phyloP scores from a whole-genome alignment of 2,329 filamentous ascomycete genomes.

The Clathrospora elynae region DNA sequence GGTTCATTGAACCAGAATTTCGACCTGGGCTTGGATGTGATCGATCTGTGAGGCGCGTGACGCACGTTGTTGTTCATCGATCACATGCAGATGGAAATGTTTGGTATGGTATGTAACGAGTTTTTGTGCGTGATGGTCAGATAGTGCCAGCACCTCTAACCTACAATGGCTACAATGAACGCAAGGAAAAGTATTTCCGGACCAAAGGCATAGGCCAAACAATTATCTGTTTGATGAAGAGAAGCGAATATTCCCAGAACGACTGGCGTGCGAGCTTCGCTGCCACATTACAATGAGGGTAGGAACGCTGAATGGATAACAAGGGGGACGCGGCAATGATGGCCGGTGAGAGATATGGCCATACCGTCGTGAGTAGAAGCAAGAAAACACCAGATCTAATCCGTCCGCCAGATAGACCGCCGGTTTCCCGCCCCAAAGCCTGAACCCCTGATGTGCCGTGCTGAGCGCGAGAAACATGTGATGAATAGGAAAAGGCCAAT shows the following conservation, averaged over 20 bases:
- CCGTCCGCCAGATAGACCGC: constrained; percentile 22
- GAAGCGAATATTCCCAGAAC: constrained; percentile 46
- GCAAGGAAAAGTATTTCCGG: constrained; percentile 26
- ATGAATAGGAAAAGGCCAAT: constrained; percentile 28
- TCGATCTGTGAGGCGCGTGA: too few species aligned
- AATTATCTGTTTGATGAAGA: constrained; percentile 27
- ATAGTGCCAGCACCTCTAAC: constrained; percentile 44
- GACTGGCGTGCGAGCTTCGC: constrained; percentile 20
- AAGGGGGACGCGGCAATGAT: constrained; percentile 37
- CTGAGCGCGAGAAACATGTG: constrained; percentile 30
- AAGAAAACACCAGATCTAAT: constrained; percentile 39
- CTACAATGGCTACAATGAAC: constrained; percentile 25
- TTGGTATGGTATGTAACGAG: constrained; percentile 15
- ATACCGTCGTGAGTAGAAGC: constrained; percentile 40
- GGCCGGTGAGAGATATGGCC: constrained; percentile 33
- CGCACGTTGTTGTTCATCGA: constrained; percentile 3
- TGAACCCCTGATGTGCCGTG: constrained; percentile 31
- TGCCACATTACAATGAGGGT: constrained; percentile 49
- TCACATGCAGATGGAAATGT: constrained; percentile 5
- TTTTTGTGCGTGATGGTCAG: constrained; percentile 27
- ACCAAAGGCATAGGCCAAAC: constrained; percentile 25
- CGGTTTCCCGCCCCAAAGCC: constrained; percentile 15
- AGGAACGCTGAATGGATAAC: constrained; percentile 38
- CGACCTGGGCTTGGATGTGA: constrained; percentile 1
- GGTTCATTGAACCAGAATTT: constrained; percentile 8